Evolutionary conservation across 192 early-diverging fungal genomes (phyloP).

Genomic region (Linnemannia exigua): DNA sequence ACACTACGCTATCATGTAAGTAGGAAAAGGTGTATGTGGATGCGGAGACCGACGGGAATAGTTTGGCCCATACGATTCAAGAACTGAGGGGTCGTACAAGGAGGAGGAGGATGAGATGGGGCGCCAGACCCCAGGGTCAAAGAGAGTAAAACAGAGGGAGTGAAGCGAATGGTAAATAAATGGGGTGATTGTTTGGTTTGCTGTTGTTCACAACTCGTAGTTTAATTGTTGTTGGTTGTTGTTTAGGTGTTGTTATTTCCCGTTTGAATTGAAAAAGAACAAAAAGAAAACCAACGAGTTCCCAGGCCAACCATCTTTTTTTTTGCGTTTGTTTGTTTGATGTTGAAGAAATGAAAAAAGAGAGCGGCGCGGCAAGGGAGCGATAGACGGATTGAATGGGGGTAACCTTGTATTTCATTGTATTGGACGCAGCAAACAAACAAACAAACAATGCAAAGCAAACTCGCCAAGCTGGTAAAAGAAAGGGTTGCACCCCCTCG

Average conservation of each 20-base stretch:
- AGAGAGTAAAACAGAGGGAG: background rate
- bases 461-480: background rate
- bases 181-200: too few relatives aligned
- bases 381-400: background rate
- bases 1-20: too few relatives aligned
- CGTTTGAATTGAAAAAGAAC: background rate
- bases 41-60: background rate
- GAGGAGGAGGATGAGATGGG: background rate
- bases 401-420: background rate
- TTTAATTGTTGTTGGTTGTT: background rate
- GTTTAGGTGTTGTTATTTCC: too few relatives aligned
- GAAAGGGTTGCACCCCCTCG: too few relatives aligned
- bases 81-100: too few relatives aligned
- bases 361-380: background rate
- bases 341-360: background rate
- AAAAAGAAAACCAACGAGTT: background rate
- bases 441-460: background rate
- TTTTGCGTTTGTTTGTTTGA: background rate
- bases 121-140: background rate
- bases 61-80: too few relatives aligned
- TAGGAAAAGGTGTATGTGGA: too few relatives aligned
- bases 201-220: too few relatives aligned
- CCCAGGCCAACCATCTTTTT: slow-evolving; percentile 2
- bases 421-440: background rate
- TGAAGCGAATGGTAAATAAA: background rate